Evolutionary conservation across 2,329 filamentous ascomycete species (phyloP).

Genomic region (Colletotrichum lindemuthianum): DNA sequence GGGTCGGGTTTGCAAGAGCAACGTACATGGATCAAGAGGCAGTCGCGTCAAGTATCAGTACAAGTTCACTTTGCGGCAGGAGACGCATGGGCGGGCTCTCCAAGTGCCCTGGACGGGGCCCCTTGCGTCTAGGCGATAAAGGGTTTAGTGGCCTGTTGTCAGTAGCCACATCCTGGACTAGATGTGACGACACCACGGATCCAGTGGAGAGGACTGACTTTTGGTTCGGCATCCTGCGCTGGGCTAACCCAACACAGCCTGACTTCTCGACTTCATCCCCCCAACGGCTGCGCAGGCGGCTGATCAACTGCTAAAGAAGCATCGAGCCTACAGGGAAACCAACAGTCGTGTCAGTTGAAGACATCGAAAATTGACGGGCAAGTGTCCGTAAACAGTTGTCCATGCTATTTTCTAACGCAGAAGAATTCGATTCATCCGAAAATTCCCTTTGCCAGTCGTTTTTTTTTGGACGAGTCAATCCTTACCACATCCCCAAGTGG

Average conservation of each 20-base stretch:
- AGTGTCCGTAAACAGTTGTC: too few species aligned
- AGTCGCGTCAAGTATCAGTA: slow-evolving; percentile 32
- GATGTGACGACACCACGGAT: slow-evolving; percentile 30
- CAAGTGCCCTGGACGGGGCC: slow-evolving; percentile 29
- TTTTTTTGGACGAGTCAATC: too few species aligned
- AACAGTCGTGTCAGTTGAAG: too few species aligned
- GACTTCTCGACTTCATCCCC: not conserved
- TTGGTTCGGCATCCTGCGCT: not conserved
- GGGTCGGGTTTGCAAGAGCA: too few species aligned
- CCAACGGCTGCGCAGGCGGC: slow-evolving; percentile 10
- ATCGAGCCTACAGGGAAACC: too few species aligned
- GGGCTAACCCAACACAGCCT: not conserved
- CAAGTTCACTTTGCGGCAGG: slow-evolving; percentile 17
- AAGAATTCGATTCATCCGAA: too few species aligned
- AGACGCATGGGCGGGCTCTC: slow-evolving; percentile 22
- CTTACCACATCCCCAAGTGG: too few species aligned
- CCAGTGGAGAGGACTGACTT: slow-evolving; percentile 6
- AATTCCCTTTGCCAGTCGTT: too few species aligned
- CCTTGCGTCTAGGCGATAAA: slow-evolving; percentile 26
- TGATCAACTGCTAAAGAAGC: not conserved
- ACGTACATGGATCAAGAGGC: not conserved
- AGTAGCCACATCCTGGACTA: slow-evolving; percentile 22
- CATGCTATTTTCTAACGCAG: too few species aligned
- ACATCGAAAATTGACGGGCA: too few species aligned
- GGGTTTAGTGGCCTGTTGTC: slow-evolving; percentile 34